Percentiles rank a stretch among this genome's conserved stretches.
phyloP scores from a whole-genome alignment of 352 stramenopile genomes.

The Blastocystis hominis region DNA sequence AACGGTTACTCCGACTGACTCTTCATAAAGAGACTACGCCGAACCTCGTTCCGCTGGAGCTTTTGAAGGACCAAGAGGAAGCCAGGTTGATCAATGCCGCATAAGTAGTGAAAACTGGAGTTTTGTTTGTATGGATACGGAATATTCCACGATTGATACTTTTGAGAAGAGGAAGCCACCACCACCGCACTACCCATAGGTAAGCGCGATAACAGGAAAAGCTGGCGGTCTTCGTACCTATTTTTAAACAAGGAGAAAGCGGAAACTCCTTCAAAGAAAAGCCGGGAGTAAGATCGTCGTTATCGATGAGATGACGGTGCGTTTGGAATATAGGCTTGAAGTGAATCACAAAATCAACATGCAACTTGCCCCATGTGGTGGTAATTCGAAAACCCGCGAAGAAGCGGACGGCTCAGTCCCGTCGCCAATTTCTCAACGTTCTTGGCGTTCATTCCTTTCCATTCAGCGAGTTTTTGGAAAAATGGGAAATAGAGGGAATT shows the following conservation, averaged over 20 bases:
- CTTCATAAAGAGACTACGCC: conserved; percentile 46
- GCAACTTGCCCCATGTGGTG: background rate
- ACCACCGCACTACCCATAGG: conserved; percentile 34
- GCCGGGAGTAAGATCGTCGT: conserved; percentile 42
- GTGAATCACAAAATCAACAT: background rate
- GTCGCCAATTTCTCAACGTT: background rate
- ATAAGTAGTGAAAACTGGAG: conserved; percentile 54
- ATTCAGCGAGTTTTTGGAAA: background rate
- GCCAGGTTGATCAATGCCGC: conserved; percentile 43
- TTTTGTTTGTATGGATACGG: conserved; percentile 57
- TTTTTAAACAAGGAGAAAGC: background rate
- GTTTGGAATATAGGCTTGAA: conserved; percentile 3
- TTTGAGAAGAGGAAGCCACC: conserved; percentile 26
- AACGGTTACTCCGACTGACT: background rate
- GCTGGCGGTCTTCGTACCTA: conserved; percentile 51
- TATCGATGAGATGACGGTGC: conserved; percentile 42
- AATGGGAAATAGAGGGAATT: background rate
- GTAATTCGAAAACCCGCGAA: background rate
- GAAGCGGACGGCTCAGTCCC: background rate
- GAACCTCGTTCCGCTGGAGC: conserved; percentile 46
- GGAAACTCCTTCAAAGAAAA: conserved; percentile 38
- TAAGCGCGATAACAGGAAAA: conserved; percentile 38
- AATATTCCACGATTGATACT: conserved; percentile 55
- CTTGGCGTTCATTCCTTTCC: background rate
- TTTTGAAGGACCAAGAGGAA: conserved; percentile 46